Conservation (phyloP, 345 rosid species). For the Eutrema japonicum region DNA sequence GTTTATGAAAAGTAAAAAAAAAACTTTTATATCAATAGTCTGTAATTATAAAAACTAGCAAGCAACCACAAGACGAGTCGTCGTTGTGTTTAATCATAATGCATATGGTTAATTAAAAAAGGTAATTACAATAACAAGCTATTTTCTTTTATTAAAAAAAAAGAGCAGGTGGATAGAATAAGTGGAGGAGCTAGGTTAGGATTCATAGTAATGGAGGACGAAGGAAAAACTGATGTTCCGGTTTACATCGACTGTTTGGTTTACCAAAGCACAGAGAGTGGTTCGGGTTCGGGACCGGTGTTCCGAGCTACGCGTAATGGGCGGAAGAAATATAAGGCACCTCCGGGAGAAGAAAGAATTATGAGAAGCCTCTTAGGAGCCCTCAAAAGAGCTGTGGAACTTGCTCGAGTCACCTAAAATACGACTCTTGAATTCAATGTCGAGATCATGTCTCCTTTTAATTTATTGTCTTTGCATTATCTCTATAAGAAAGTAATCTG, state of each 20-base stretch:
- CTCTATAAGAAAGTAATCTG: not conserved
- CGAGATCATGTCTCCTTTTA: not conserved
- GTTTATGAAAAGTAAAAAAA: not conserved
- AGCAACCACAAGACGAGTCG: no score
- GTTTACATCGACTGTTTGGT: slow-evolving; percentile 90
- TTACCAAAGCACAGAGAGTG: slow-evolving; percentile 49
- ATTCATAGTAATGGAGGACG: slow-evolving; percentile 71
- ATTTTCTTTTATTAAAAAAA: not conserved
- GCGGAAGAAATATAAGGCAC: slow-evolving; percentile 59
- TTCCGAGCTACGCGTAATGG: slow-evolving; percentile 85
- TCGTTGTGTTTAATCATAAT: no score
- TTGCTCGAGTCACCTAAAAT: slow-evolving; percentile 52
- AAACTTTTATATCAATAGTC: not conserved
- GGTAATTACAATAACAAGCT: not conserved
- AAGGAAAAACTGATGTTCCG: slow-evolving; percentile 77
- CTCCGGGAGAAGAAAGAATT: slow-evolving; percentile 92
- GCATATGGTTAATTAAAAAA: no score
- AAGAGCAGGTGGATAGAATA: slow-evolving; percentile 72
- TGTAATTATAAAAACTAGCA: no score
- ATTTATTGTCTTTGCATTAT: not conserved
- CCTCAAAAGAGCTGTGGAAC: slow-evolving; percentile 66
- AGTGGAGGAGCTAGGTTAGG: slow-evolving; percentile 85
- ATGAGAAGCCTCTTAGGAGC: slow-evolving; percentile 92
- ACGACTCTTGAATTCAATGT: no score
- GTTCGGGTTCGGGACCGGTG: slow-evolving; percentile 52